A percentile compares a stretch with the other conserved stretches of the same genome.
Conservation (phyloP, 306 rosid species). For the Cucurbita argyrosperma region DNA sequence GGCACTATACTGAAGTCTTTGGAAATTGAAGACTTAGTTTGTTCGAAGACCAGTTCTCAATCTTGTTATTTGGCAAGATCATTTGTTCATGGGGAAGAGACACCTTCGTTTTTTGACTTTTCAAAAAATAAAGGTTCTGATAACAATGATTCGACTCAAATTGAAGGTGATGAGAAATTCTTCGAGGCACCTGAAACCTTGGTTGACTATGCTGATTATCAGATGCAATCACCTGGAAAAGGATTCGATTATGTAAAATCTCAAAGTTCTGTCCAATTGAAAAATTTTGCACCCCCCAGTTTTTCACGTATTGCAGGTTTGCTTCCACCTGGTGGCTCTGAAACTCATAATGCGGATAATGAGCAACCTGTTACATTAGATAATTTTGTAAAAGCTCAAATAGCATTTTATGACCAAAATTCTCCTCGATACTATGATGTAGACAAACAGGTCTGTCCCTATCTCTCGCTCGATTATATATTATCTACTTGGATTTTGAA, state of each 20-base stretch:
- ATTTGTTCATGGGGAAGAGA: conserved; percentile 40
- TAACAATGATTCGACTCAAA: conserved; percentile 17
- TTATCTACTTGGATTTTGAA: neutral
- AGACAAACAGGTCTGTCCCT: conserved; percentile 61
- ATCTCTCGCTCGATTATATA: conserved; percentile 1
- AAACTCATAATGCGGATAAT: conserved; percentile 20
- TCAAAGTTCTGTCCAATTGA: conserved; percentile 13
- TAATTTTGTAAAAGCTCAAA: conserved; percentile 86
- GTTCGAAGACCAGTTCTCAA: conserved; percentile 25
- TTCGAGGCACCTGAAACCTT: conserved; percentile 83
- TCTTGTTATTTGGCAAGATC: conserved; percentile 88
- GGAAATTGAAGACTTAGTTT: conserved; percentile 88
- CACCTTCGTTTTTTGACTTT: conserved; percentile 24
- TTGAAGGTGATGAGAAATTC: conserved; percentile 67
- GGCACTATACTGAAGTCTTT: conserved; percentile 87
- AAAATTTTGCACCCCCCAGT: conserved; percentile 30
- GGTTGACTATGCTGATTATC: conserved; percentile 36
- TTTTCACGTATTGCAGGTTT: conserved; percentile 65
- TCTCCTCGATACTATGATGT: conserved; percentile 54
- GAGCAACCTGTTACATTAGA: conserved; percentile 41
- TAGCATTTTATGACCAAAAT: conserved; percentile 50
- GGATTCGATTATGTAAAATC: conserved; percentile 18
- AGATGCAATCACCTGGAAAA: conserved; percentile 33
- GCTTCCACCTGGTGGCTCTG: conserved; percentile 43
- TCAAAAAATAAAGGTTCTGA: conserved; percentile 22